Percentiles rank a stretch among this genome's conserved stretches.
These are phyloP conservation scores for Sphagnurus paluster DNA, from an alignment of 1,284 basidiomycete species.

Conservation along the genomic window DNA sequence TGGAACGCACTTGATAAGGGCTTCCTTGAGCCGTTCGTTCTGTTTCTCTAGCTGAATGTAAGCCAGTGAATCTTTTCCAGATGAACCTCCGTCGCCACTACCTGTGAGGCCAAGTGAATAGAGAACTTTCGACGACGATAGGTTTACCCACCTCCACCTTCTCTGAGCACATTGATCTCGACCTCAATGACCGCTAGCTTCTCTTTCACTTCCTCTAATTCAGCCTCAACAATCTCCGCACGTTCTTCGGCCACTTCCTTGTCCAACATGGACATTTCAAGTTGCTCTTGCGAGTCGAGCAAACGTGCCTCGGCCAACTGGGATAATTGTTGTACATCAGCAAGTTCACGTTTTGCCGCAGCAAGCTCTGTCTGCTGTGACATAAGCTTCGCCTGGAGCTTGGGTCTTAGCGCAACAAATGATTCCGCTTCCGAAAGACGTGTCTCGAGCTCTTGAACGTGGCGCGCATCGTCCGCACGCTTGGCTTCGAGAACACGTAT, in stretches of 20 bases:
- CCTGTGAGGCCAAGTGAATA: constrained; percentile 12
- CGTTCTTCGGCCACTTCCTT: constrained; percentile 97
- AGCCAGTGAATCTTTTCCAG: constrained; percentile 68
- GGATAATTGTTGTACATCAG: constrained; percentile 65
- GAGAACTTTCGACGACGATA: neutral
- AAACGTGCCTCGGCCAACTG: constrained; percentile 37
- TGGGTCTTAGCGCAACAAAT: constrained; percentile 84
- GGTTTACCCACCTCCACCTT: constrained; percentile 38
- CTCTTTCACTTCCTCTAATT: constrained; percentile 79
- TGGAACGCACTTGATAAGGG: constrained; percentile 80
- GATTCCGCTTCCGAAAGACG: constrained; percentile 82
- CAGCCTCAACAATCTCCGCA: constrained; percentile 77
- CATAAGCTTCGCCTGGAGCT: constrained; percentile 85
- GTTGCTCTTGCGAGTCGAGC: constrained; percentile 78
- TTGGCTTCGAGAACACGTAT: constrained; percentile 85
- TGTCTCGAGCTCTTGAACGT: constrained; percentile 83
- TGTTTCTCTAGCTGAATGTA: constrained; percentile 96
- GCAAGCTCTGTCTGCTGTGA: constrained; percentile 78
- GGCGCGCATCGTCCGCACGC: constrained; percentile 83
- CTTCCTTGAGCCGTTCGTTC: constrained; percentile 94
- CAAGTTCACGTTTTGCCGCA: constrained; percentile 63
- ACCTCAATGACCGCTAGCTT: constrained; percentile 80
- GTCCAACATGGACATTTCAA: constrained; percentile 95
- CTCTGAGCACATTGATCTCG: constrained; percentile 78
- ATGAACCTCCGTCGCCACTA: constrained; percentile 34